Base-by-base conservation (phyloP, 805 yeast species). In the Jamesozyma rosinii region DNA sequence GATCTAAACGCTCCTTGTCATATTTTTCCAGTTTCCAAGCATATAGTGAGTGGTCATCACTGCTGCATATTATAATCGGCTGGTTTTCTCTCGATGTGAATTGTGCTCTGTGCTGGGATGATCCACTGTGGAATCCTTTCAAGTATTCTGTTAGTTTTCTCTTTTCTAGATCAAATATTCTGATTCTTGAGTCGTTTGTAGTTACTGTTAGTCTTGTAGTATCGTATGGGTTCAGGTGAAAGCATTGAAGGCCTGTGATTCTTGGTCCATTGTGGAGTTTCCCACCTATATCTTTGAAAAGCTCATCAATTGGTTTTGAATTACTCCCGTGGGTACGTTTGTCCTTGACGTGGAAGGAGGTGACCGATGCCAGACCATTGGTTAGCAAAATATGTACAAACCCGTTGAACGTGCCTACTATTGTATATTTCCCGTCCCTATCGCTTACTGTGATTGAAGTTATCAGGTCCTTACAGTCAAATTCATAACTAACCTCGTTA, bases 31-130 rank as follows among this genome's bases (percentile, higher is more conserved):
- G 61, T 43, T 74, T 72, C 97, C 97, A 90, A 11, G 85, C 65
- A 55, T 88, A 89, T 13, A 84, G 76, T 79, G 88, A 79, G 51
- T 84, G 86, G 63, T 89, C 92, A 58, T 89, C 96, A 11, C 94
- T 83, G 0, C 95, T 95, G 6, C 83, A 71, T 8, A 88, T 71
- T 5, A 88, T 72, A 54, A 75, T 76, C 2, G 54, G 49, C 19
- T 50, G 45, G 17, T 49, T 44, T 11, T 42, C 37, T 31, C 42
- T 17, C 9, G 38, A 36, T 1, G 47, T 34, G 21, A 53, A 37
- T 24, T 54, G 60, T 0, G 95, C 95, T 11, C 70, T 69, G 40
- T 84, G 82, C 35, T 85, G 87, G 4, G 90, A 76, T 37, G 79
- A 75, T 42, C 72, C 74, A 59, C 86, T 87, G 29, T 76, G 72